phyloP scores from a whole-genome alignment of 768 basidiomycete species.

The Podaxis sp. region DNA sequence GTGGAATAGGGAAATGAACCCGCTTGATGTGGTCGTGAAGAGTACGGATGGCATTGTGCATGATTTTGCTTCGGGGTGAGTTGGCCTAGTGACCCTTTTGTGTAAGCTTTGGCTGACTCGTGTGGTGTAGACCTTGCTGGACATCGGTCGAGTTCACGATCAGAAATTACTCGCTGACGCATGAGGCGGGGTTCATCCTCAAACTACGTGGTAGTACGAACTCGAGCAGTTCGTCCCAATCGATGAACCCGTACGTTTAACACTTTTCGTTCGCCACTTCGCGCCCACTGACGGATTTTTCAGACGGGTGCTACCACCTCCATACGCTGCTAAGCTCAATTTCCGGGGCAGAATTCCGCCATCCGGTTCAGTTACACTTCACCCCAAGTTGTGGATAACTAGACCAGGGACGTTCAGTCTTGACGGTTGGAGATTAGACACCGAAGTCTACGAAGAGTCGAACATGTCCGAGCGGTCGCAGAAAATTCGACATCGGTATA shows the following conservation, averaged over 20 bases:
- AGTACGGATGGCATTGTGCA: conserved; percentile 47
- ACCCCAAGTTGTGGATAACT: conserved; percentile 56
- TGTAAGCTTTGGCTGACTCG: not conserved
- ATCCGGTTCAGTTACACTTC: conserved; percentile 39
- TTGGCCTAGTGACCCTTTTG: conserved; percentile 23
- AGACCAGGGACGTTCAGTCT: conserved; percentile 67
- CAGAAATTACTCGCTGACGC: conserved; percentile 71
- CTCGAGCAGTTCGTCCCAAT: conserved; percentile 5
- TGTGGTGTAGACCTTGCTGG: conserved; percentile 49
- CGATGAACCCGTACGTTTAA: conserved; percentile 13
- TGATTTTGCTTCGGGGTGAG: conserved; percentile 73
- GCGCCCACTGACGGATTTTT: not conserved
- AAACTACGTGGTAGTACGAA: conserved; percentile 34
- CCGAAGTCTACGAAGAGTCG: conserved; percentile 26
- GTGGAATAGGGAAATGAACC: conserved; percentile 82
- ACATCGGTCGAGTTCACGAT: conserved; percentile 56
- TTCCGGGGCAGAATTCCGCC: conserved; percentile 62
- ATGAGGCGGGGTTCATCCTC: conserved; percentile 57
- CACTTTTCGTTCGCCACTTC: not conserved
- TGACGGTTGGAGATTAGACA: conserved; percentile 69
- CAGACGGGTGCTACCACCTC: conserved; percentile 48
- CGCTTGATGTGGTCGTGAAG: conserved; percentile 54
- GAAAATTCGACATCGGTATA: conserved; percentile 32
- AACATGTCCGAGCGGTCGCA: not conserved
- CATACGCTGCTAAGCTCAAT: conserved; percentile 66